Evolutionary conservation across 768 basidiomycete genomes (phyloP).

Genomic region (Lanmaoa rubissima): DNA sequence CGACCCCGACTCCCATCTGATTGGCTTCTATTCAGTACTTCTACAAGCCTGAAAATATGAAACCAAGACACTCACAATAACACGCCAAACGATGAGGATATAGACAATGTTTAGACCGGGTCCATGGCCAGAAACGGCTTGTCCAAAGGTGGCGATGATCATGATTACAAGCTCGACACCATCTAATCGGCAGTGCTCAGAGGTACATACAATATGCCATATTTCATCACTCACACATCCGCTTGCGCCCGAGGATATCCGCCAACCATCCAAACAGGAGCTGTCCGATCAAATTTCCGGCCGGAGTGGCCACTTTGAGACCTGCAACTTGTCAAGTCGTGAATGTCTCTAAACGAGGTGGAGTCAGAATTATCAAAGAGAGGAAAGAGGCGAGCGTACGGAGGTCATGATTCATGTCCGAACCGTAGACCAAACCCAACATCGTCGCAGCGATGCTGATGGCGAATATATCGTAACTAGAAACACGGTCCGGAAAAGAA

Average conservation of each 20-base stretch:
- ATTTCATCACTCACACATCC: slow-evolving; percentile 56
- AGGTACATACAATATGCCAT: neutral
- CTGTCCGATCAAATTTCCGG: slow-evolving; percentile 73
- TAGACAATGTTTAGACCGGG: slow-evolving; percentile 65
- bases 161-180: slow-evolving; percentile 66
- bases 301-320: slow-evolving; percentile 69
- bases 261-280: slow-evolving; percentile 76
- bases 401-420: no score
- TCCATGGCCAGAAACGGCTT: slow-evolving; percentile 67
- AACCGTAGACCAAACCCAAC: slow-evolving; percentile 73
- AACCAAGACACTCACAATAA: slow-evolving; percentile 43
- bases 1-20: slow-evolving; percentile 74
- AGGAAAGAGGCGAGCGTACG: neutral
- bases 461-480: slow-evolving; percentile 74
- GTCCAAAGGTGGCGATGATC: slow-evolving; percentile 71
- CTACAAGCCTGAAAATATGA: neutral
- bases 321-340: slow-evolving; percentile 60
- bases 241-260: slow-evolving; percentile 69
- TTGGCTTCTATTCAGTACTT: slow-evolving; percentile 33
- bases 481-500: neutral
- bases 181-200: slow-evolving; percentile 25
- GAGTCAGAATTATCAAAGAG: neutral
- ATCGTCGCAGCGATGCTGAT: slow-evolving; percentile 81
- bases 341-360: neutral
- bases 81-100: slow-evolving; percentile 77